phyloP scores from a whole-genome alignment of 106 monocot species.

The Allium fistulosum region DNA sequence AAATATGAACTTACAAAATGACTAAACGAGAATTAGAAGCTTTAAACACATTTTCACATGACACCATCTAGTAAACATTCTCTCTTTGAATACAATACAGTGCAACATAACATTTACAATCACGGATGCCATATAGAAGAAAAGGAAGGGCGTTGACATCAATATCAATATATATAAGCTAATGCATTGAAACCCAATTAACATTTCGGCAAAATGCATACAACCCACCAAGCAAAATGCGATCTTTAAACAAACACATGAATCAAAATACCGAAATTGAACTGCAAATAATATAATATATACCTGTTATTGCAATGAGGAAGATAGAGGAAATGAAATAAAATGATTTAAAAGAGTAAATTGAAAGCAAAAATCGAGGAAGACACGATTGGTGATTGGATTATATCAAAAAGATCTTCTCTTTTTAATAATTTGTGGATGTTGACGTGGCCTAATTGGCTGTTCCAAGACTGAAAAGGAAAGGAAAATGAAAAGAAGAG shows the following conservation, averaged over 20 bases:
- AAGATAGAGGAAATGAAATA: background rate
- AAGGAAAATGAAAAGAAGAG: background rate
- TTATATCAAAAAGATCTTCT: background rate
- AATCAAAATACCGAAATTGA: background rate
- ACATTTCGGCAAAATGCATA: background rate
- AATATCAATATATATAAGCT: background rate
- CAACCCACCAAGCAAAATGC: background rate
- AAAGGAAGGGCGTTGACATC: background rate
- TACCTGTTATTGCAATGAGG: background rate
- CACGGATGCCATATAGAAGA: background rate
- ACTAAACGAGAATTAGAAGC: background rate
- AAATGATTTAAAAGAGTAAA: background rate
- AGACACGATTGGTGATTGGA: conserved; percentile 2
- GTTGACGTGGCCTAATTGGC: background rate
- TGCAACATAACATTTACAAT: background rate
- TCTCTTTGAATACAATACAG: background rate
- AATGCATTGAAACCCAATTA: background rate
- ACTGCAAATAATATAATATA: background rate
- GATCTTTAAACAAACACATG: background rate
- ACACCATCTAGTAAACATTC: background rate
- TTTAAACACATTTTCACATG: background rate
- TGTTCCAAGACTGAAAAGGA: background rate
- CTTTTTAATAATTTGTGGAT: background rate
- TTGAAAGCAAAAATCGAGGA: background rate
- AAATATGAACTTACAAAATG: background rate